Base-by-base conservation (phyloP, 139 green algal species). In the Micromonas pusilla region DNA sequence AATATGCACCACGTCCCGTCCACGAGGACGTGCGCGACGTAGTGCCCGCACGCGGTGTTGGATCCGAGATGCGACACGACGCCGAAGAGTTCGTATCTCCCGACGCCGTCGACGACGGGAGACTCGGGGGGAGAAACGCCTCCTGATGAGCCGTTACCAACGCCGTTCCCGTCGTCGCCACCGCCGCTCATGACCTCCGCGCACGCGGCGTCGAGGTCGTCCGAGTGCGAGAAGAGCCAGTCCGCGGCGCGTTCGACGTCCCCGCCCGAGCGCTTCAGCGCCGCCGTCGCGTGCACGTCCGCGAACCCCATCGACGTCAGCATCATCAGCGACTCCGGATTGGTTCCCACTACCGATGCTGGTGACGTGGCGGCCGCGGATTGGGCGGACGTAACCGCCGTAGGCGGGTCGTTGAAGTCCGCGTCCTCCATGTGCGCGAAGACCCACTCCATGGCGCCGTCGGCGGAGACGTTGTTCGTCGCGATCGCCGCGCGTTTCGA, bases 61-160 rank as follows among this genome's bases (percentile, higher is more conserved):
- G 72, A 84, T 28, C 95, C 95, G 85, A 98, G 93, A 89, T 99
- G 95, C 76, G 85, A 94, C 9, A 98, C 84, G 72, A 98, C 90
- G 30, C 87, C 95, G 21, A 93, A 70, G 64, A 98, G 90, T 60
- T 89, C 80, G 85, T 98, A 99, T 31, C 84, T 39, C 32, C 73
- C 65, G 3, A 32, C 6, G 19, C 68, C 80, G 76, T 79, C 71
- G 16, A 53, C 30, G 32, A n/a, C n/a, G n/a, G n/a, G n/a, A n/a
- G 72, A 84, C 28, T 95, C 95, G 85, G 98, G 93, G 89, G 98
- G 95, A 78, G 85, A 94, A 6, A 98, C 84, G 72, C 98, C 90
- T 30, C 87, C 95, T 19, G 93, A 70, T 64, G 98, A 89, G 60
- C 89, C 80, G 85, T 98, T 98, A 28, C 84, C 33, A 32, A 64